Evolutionary conservation across 306 rosid genomes (phyloP).

Genomic region (Cotoneaster glaucophyllus): DNA sequence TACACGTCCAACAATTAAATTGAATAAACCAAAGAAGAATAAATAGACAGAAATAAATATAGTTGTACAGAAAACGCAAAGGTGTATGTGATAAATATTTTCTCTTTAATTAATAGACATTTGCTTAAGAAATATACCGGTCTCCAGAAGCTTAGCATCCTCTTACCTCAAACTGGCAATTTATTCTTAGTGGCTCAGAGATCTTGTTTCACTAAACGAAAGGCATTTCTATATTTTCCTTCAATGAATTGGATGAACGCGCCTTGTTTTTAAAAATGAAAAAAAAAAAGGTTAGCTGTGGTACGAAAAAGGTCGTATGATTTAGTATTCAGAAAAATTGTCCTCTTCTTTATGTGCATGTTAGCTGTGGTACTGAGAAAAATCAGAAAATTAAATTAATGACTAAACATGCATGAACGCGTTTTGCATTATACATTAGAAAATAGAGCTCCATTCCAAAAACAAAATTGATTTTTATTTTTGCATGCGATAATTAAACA

Average conservation of each 20-base stretch:
- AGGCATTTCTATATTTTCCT: background rate
- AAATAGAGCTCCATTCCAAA: background rate
- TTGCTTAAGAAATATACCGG: background rate
- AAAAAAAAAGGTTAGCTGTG: no score
- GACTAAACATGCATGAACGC: slow-evolving; percentile 6
- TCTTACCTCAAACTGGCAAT: background rate
- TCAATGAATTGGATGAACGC: background rate
- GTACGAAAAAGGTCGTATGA: background rate
- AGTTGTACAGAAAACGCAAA: no score
- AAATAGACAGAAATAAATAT: no score
- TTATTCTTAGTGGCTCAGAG: no score
- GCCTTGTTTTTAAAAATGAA: background rate
- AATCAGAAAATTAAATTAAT: background rate
- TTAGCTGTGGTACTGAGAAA: slow-evolving; percentile 15
- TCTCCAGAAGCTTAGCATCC: background rate
- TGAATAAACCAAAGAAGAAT: no score
- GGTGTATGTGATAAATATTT: no score
- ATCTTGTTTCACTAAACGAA: background rate
- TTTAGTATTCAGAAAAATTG: background rate
- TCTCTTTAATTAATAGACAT: no score
- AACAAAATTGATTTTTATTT: background rate
- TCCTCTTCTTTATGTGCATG: slow-evolving; percentile 4
- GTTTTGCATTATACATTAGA: slow-evolving; percentile 5
- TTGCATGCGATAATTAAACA: background rate
- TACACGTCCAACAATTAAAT: no score